Base-by-base conservation (phyloP, 805 yeast species). In the Myxozyma geophila region DNA sequence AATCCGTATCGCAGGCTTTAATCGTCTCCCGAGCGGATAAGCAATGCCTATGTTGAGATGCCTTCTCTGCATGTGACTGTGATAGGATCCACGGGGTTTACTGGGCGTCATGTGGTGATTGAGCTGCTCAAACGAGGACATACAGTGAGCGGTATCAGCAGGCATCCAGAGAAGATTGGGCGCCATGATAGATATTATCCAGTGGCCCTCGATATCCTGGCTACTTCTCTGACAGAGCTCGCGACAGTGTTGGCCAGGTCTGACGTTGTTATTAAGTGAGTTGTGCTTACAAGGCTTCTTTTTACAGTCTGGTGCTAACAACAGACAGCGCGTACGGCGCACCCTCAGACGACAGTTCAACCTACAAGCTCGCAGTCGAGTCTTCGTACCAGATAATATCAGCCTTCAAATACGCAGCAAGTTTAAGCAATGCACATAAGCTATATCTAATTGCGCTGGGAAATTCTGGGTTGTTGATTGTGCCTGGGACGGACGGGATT, bases 111-210 rank as follows among this genome's bases (percentile, higher is more conserved):
- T 37, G 44, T 55, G n/a, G 57, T 58, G 15, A 44, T 60, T 13
- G 60, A 55, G 53, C 47, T 60, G 10, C 44, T 60, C 7, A 49
- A 51, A 19, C 64, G 60, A 15, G 64, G 64, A 6, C 64, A 60
- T 33, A 17, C 4, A 15, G 60, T 60, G 12, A 12, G 21, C 17
- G 64, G 64, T 17, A 41, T 60, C 33, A 8, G 54, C 21, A 50
- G 64, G 8, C 35, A 39, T n/a, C 56, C 59, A 2, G 21, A 21
- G 33, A 44, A 37, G 19, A 36, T 54, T 36, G 59, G 57, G 6
- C 35, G 36, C 33, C 56, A 39, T 28, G 44, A 21, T 4, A 8
- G 47, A 17, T 60, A 28, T 37, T 7, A 10, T 17, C 55, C 56
- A 2, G 1, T 43, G 7, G 7, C 46, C 10, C 36, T 54, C 13